Evolutionary conservation across 2,329 filamentous ascomycete species (phyloP).

Genomic region (Juglanconis sp.): DNA sequence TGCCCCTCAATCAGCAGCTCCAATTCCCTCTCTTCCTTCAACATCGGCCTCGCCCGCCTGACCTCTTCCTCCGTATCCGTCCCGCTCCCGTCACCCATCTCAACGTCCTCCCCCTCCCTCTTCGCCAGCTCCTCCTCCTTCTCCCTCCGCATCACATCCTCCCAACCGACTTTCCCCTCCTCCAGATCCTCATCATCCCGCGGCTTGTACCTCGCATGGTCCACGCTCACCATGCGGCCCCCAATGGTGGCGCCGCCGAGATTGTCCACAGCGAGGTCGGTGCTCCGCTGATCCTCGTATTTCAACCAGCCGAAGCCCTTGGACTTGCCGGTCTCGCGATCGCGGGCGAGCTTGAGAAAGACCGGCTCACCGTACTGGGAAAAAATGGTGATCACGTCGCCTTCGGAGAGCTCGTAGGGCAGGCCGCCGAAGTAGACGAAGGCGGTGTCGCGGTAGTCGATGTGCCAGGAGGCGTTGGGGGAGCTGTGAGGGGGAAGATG

Average conservation of each 20-base stretch:
- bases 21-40: constrained; percentile 81
- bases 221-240: constrained; percentile 78
- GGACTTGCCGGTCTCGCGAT: constrained; percentile 94
- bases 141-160: constrained; percentile 54
- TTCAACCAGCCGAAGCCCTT: constrained; percentile 95
- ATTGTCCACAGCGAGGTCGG: constrained; percentile 94
- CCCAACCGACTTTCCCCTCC: constrained; percentile 57
- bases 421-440: constrained; percentile 95
- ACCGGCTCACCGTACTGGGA: constrained; percentile 95
- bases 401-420: constrained; percentile 88
- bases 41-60: constrained; percentile 51
- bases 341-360: constrained; percentile 85
- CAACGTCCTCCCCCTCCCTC: constrained; percentile 40
- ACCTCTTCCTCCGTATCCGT: constrained; percentile 38
- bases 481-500: constrained; percentile 45
- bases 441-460: constrained; percentile 92
- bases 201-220: constrained; percentile 88
- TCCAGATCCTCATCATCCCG: constrained; percentile 73
- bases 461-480: constrained; percentile 90
- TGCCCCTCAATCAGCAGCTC: constrained; percentile 71
- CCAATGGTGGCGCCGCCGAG: constrained; percentile 80
- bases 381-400: constrained; percentile 94
- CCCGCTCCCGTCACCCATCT: constrained; percentile 42
- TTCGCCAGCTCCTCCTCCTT: constrained; percentile 37
- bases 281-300: constrained; percentile 96